Conservation (phyloP, 1,284 basidiomycete genomes). For the Tylopilus sp. region DNA sequence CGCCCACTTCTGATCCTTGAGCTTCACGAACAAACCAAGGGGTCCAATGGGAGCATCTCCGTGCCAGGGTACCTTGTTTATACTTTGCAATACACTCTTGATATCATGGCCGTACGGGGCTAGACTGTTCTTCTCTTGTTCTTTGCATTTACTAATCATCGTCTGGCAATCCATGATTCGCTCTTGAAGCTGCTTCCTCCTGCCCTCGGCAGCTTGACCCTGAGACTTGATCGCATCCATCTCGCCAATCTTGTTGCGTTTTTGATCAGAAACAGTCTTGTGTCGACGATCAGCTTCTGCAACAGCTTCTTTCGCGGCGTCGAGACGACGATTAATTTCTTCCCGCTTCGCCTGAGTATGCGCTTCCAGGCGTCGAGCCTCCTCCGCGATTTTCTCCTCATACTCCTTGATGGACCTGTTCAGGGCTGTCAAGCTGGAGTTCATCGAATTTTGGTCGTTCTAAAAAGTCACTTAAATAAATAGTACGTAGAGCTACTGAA, state of each 20-base stretch:
- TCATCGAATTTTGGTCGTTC: constrained; percentile 49
- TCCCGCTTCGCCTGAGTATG: constrained; percentile 61
- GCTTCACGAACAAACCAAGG: constrained; percentile 76
- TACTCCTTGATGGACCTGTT: constrained; percentile 48
- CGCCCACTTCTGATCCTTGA: constrained; percentile 71
- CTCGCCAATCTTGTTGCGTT: constrained; percentile 32
- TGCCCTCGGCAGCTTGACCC: constrained; percentile 35
- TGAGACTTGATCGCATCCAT: constrained; percentile 33
- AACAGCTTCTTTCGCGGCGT: constrained; percentile 40
- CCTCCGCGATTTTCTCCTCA: constrained; percentile 52
- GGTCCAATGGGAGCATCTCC: constrained; percentile 81
- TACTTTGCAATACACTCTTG: constrained; percentile 53
- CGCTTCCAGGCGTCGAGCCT: constrained; percentile 52
- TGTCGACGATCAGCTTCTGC: constrained; percentile 37
- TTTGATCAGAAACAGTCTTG: constrained; percentile 33
- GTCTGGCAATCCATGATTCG: constrained; percentile 43
- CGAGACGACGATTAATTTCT: constrained; percentile 48
- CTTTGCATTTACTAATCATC: constrained; percentile 46
- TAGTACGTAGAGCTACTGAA: not conserved
- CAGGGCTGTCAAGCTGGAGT: constrained; percentile 37
- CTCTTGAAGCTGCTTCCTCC: constrained; percentile 33
- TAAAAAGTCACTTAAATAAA: constrained; percentile 23
- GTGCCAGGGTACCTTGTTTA: constrained; percentile 58
- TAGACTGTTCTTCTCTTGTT: constrained; percentile 53
- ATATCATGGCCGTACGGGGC: constrained; percentile 64